These are phyloP conservation scores for Fulvia fulva DNA, from an alignment of 2,329 filamentous ascomycete genomes.

Conservation along the genomic window DNA sequence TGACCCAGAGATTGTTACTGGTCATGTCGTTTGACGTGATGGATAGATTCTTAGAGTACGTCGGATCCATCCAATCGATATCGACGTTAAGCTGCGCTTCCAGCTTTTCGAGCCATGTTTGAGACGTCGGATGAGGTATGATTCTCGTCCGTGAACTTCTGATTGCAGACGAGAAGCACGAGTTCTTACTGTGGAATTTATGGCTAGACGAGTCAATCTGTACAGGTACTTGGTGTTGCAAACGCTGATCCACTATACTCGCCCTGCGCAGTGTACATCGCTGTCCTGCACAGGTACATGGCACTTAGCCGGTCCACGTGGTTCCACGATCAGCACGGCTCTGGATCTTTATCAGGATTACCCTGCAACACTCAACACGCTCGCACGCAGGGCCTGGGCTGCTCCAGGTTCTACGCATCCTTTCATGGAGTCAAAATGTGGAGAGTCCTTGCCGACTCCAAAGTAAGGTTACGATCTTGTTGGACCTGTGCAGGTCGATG, in stretches of 20 bases:
- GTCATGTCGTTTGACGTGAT: conserved; percentile 22
- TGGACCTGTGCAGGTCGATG: conserved; percentile 1
- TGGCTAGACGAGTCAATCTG: not conserved
- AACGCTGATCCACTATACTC: not conserved
- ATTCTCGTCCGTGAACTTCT: too few species aligned
- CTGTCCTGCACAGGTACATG: not conserved
- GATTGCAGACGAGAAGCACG: too few species aligned
- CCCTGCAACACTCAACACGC: not conserved
- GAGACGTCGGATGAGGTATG: conserved; percentile 12
- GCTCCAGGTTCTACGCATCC: not conserved
- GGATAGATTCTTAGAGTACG: conserved; percentile 17
- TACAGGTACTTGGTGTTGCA: not conserved
- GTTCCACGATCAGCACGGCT: not conserved
- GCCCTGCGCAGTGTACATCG: not conserved
- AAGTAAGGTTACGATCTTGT: not conserved
- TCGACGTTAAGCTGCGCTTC: conserved; percentile 20
- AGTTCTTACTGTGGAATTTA: not conserved
- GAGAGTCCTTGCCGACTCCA: not conserved
- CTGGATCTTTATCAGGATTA: not conserved
- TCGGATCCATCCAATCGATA: conserved; percentile 22
- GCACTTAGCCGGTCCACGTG: not conserved
- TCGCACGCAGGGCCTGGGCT: not conserved
- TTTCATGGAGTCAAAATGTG: not conserved
- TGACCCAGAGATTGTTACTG: conserved; percentile 20
- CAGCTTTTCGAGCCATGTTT: conserved; percentile 21